Evolutionary conservation across 1,139 yeast species (phyloP).

Genomic region (Candida sp.): DNA sequence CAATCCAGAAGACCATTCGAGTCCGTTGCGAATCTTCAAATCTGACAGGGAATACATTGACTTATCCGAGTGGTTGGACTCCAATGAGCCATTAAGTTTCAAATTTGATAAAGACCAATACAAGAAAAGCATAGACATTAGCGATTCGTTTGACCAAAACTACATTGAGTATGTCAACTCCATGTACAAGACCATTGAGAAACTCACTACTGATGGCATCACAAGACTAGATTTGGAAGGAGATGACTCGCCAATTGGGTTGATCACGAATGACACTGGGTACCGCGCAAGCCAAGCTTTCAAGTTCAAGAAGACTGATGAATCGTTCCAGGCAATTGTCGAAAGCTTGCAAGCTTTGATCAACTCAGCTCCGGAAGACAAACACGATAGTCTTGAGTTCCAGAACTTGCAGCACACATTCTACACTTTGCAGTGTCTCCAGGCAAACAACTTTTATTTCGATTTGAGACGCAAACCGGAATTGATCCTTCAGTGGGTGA

Average conservation of each 20-base stretch:
- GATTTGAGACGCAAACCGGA: constrained; percentile 49
- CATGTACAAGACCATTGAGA: constrained; percentile 38
- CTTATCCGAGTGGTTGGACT: constrained; percentile 42
- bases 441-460: constrained; percentile 53
- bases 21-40: constrained; percentile 12
- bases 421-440: constrained; percentile 59
- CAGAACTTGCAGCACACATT: constrained; percentile 24
- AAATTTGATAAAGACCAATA: constrained; percentile 33
- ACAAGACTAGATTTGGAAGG: constrained; percentile 22
- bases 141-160: constrained; percentile 21
- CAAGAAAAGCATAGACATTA: constrained; percentile 23
- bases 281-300: constrained; percentile 11
- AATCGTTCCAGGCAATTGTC: constrained; percentile 29
- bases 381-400: not conserved
- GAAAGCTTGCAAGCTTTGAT: constrained; percentile 26
- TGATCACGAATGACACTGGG: constrained; percentile 26
- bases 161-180: constrained; percentile 34
- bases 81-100: constrained; percentile 30
- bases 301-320: constrained; percentile 23
- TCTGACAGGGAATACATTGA: constrained; percentile 21
- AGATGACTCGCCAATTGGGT: constrained; percentile 36
- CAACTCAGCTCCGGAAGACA: constrained; percentile 12
- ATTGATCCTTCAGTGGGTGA: constrained; percentile 62
- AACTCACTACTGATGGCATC: constrained; percentile 23
- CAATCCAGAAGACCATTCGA: constrained; percentile 5